These are phyloP conservation scores for Hymenoscyphus infarciens DNA, from an alignment of 2,329 filamentous ascomycete species.

Conservation along the genomic window DNA sequence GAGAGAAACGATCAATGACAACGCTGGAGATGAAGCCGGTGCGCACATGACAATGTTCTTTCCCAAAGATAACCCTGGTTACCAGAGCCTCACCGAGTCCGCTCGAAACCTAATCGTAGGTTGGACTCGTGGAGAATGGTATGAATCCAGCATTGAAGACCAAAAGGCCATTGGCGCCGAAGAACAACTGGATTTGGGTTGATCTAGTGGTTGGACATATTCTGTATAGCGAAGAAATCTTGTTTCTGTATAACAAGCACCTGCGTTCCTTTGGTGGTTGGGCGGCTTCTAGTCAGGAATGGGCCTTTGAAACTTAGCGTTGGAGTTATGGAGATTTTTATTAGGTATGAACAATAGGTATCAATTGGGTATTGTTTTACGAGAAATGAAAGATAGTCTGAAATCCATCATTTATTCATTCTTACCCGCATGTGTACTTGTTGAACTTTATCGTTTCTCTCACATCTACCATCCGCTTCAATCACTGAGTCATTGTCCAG, in stretches of 20 bases:
- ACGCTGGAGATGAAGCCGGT: slow-evolving; percentile 70
- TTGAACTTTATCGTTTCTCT: too few relatives aligned
- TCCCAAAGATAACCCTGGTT: slow-evolving; percentile 67
- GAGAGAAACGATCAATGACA: slow-evolving; percentile 73
- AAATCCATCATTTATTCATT: too few relatives aligned
- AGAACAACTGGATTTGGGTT: slow-evolving; percentile 7
- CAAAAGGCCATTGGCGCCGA: slow-evolving; percentile 6
- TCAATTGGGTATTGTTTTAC: too few relatives aligned
- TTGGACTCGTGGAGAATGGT: slow-evolving; percentile 67
- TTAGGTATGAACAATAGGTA: too few relatives aligned
- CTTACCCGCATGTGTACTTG: too few relatives aligned
- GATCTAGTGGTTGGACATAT: not conserved
- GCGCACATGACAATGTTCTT: slow-evolving; percentile 84
- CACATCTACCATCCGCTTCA: too few relatives aligned
- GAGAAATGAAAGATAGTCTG: too few relatives aligned
- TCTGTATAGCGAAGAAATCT: not conserved
- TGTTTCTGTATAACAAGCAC: not conserved
- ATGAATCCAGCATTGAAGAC: slow-evolving; percentile 47
- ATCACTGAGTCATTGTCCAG: too few relatives aligned
- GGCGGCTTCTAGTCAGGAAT: not conserved
- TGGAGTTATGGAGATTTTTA: too few relatives aligned
- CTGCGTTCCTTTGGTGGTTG: not conserved
- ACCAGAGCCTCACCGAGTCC: slow-evolving; percentile 61
- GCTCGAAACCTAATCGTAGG: slow-evolving; percentile 61
- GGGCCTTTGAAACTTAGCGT: too few relatives aligned